Percentiles rank a stretch among this genome's conserved stretches.
These are phyloP conservation scores for Monascus purpureus DNA, from an alignment of 495 filamentous ascomycete species.

Conservation along the genomic window DNA sequence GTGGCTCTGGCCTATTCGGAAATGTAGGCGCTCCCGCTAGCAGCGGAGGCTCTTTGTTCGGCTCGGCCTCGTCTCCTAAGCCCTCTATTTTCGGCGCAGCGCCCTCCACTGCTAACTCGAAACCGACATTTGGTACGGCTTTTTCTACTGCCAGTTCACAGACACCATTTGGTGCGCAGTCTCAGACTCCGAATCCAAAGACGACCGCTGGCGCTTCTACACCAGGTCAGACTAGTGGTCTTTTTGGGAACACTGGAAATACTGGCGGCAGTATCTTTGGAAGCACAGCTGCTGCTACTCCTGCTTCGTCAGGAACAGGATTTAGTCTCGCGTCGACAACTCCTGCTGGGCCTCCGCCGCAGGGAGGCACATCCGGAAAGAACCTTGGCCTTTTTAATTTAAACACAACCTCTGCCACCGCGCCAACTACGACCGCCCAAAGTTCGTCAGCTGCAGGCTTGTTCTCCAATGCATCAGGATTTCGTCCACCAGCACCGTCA, in stretches of 20 bases:
- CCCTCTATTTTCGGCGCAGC: conserved; percentile 22
- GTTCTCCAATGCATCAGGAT: conserved; percentile 14
- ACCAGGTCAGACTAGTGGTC: conserved; percentile 17
- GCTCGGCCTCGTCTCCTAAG: conserved; percentile 3
- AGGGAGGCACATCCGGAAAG: conserved; percentile 14
- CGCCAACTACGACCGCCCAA: conserved; percentile 3
- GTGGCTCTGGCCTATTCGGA: conserved; percentile 26
- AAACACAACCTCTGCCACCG: background rate
- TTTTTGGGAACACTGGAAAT: background rate
- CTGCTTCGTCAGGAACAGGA: conserved; percentile 20
- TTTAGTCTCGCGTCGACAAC: conserved; percentile 45
- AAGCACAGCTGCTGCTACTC: conserved; percentile 21
- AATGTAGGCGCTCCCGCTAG: conserved; percentile 28
- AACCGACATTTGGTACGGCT: conserved; percentile 22
- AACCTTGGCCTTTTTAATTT: conserved; percentile 17
- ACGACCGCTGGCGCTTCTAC: conserved; percentile 21
- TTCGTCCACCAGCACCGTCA: conserved; percentile 17
- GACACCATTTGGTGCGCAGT: conserved; percentile 10
- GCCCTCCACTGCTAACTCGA: conserved; percentile 24
- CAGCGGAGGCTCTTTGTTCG: conserved; percentile 22
- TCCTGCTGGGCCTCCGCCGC: conserved; percentile 48
- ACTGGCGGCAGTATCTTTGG: conserved; percentile 37
- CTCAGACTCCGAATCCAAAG: conserved; percentile 10
- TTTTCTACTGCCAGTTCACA: conserved; percentile 23
- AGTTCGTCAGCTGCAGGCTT: too few relatives aligned